phyloP scores from a whole-genome alignment of 345 rosid species.

The Eucalyptus cloeziana region DNA sequence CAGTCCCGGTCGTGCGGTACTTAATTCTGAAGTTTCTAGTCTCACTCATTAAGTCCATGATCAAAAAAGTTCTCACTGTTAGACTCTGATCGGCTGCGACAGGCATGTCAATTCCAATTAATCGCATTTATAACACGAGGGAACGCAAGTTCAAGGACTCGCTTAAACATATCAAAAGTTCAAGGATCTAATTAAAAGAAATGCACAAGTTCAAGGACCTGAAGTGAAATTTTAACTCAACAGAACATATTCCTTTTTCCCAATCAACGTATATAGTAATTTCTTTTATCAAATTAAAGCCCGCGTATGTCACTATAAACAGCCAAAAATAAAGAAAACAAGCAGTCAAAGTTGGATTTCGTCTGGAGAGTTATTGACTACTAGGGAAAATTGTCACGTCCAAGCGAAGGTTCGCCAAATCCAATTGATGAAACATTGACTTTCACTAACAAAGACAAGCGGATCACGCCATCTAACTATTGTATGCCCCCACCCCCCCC shows the following conservation, averaged over 20 bases:
- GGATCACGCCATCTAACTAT: background rate
- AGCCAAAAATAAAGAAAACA: background rate
- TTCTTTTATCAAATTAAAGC: background rate
- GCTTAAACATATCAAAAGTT: too few species aligned
- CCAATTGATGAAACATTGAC: background rate
- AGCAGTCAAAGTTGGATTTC: background rate
- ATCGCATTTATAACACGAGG: background rate
- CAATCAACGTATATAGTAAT: background rate
- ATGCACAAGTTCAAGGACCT: background rate
- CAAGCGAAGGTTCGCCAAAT: background rate
- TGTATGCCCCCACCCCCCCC: fast-evolving
- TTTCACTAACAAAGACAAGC: background rate
- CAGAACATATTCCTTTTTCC: background rate
- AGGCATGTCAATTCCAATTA: background rate
- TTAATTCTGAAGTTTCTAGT: background rate
- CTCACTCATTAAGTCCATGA: background rate
- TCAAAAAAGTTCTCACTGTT: too few species aligned
- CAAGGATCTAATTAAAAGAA: background rate
- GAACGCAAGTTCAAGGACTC: background rate
- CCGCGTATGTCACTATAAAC: background rate
- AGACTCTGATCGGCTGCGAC: fast-evolving
- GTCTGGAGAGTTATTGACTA: background rate
- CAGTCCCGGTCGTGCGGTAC: fast-evolving
- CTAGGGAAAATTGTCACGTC: background rate
- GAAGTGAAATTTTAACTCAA: background rate